phyloP scores from a whole-genome alignment of 331 rosid species.

The Acacia concinna region DNA sequence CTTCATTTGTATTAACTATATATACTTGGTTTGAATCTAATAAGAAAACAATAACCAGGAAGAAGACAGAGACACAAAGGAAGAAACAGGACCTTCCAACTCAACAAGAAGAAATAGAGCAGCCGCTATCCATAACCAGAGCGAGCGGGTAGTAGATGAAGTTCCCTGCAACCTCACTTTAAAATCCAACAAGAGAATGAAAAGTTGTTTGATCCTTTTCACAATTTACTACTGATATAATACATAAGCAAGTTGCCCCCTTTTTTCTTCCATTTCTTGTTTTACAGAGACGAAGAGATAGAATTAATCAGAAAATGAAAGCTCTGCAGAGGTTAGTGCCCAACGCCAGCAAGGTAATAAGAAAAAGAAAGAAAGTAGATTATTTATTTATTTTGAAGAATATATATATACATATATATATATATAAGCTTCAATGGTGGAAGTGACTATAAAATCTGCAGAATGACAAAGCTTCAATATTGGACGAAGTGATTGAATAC shows the following conservation, averaged over 20 bases:
- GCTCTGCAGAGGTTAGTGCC: conserved; percentile 79
- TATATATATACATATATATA: too few species aligned
- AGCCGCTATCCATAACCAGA: conserved; percentile 69
- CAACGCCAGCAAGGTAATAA: conserved; percentile 69
- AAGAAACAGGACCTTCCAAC: conserved; percentile 39
- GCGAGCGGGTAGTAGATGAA: conserved; percentile 58
- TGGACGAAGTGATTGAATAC: conserved; percentile 72
- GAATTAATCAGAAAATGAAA: conserved; percentile 77
- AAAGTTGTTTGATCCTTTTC: neutral
- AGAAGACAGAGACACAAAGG: conserved; percentile 50
- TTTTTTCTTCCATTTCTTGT: neutral
- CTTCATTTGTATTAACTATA: neutral
- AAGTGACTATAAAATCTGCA: conserved; percentile 36
- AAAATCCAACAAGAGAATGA: neutral
- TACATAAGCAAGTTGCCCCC: neutral
- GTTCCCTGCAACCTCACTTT: neutral
- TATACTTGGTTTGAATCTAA: neutral
- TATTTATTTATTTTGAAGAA: neutral
- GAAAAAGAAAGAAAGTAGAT: neutral
- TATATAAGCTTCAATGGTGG: neutral
- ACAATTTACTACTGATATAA: neutral
- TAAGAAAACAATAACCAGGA: conserved; percentile 46
- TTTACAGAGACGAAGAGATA: conserved; percentile 63
- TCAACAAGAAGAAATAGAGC: conserved; percentile 52
- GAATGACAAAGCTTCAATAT: conserved; percentile 78